A percentile compares a stretch with the other conserved stretches of the same genome.
Evolutionary conservation across 768 basidiomycete species (phyloP).

Genomic region (Pleurotus platypus): DNA sequence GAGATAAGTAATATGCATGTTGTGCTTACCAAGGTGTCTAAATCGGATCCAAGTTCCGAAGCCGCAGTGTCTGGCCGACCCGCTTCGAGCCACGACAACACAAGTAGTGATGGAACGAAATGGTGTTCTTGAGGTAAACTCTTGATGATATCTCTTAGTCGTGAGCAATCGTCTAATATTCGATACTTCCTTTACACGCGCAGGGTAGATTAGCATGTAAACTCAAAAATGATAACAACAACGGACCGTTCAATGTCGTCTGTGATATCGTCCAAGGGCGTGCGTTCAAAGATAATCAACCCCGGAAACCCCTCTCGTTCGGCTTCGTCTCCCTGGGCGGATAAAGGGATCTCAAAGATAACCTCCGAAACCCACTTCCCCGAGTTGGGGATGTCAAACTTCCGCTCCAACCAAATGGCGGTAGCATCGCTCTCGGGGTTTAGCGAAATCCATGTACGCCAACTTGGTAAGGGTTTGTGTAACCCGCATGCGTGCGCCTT

Average conservation of each 20-base stretch:
- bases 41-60: conserved; percentile 39
- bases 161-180: conserved; percentile 66
- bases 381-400: conserved; percentile 66
- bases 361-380: conserved; percentile 59
- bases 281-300: conserved; percentile 72
- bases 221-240: background rate
- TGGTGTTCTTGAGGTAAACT: conserved; percentile 49
- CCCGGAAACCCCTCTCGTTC: conserved; percentile 47
- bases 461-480: conserved; percentile 32
- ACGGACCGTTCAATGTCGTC: conserved; percentile 69
- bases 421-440: conserved; percentile 73
- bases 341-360: conserved; percentile 59
- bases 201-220: conserved; percentile 7
- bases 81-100: conserved; percentile 56
- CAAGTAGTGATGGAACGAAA: conserved; percentile 59
- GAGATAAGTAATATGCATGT: background rate
- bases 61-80: conserved; percentile 24
- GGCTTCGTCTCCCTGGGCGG: conserved; percentile 16
- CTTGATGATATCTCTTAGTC: conserved; percentile 62
- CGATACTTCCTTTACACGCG: conserved; percentile 55
- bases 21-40: conserved; percentile 54
- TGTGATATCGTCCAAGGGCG: conserved; percentile 54
- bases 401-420: conserved; percentile 76
- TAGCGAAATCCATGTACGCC: conserved; percentile 72
- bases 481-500: conserved; percentile 20